These are phyloP conservation scores for Serendipita sp. DNA, from an alignment of 768 basidiomycete genomes.

Conservation along the genomic window DNA sequence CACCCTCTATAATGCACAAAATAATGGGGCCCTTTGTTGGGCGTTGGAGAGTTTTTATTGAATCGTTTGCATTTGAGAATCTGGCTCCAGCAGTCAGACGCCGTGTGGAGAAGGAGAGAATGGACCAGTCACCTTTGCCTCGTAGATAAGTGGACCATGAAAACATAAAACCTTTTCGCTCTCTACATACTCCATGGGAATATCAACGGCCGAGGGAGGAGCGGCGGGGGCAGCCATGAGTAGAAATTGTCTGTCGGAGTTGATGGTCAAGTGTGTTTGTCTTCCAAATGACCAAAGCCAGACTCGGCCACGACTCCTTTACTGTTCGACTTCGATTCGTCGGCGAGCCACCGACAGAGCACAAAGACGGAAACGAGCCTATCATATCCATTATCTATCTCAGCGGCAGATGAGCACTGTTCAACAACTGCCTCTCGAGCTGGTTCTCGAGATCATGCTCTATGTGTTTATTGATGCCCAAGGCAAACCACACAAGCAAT, in stretches of 20 bases:
- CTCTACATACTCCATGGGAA: constrained; percentile 23
- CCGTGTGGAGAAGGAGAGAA: not conserved
- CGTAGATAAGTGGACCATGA: constrained; percentile 90
- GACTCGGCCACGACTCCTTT: not conserved
- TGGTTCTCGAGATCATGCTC: constrained; percentile 2
- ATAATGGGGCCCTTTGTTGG: constrained; percentile 66
- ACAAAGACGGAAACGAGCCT: too few species aligned
- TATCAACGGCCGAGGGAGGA: constrained; percentile 10
- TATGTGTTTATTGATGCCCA: not conserved
- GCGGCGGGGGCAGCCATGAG: not conserved
- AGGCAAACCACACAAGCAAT: not conserved
- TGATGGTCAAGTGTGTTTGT: too few species aligned
- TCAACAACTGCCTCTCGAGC: not conserved
- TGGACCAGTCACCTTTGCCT: constrained; percentile 49
- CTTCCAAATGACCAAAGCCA: too few species aligned
- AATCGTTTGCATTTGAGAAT: constrained; percentile 53
- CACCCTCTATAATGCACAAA: constrained; percentile 99
- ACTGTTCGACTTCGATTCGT: not conserved
- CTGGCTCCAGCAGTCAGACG: constrained; percentile 12
- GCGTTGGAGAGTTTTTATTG: constrained; percentile 44
- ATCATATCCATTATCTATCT: too few species aligned
- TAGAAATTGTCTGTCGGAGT: too few species aligned
- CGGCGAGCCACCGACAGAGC: too few species aligned
- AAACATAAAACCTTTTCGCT: constrained; percentile 84
- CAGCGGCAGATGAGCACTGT: not conserved